phyloP scores from a whole-genome alignment of 495 filamentous ascomycete genomes.

The Neurospora sp. region DNA sequence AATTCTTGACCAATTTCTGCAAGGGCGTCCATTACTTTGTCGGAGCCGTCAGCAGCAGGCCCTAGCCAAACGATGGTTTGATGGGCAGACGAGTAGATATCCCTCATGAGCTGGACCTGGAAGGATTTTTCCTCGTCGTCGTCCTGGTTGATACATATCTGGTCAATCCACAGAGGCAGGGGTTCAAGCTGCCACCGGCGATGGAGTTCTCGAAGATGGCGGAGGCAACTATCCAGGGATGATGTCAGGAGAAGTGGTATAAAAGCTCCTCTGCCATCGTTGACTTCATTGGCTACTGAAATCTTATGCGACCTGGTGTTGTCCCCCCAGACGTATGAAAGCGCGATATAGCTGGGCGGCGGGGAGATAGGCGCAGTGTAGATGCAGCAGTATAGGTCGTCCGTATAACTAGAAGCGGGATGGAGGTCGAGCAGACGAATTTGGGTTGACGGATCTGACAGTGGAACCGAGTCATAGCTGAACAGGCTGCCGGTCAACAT shows the following conservation, averaged over 20 bases:
- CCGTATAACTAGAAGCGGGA: not conserved
- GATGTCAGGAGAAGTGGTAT: not conserved
- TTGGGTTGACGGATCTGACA: not conserved
- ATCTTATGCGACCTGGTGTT: not conserved
- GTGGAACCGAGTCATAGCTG: not conserved
- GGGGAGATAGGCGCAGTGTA: not conserved
- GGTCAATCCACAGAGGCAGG: slow-evolving; percentile 10
- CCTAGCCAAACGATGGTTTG: slow-evolving; percentile 21
- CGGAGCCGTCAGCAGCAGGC: not conserved
- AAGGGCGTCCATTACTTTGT: slow-evolving; percentile 1
- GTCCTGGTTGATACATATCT: slow-evolving; percentile 24
- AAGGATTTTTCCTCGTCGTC: slow-evolving; percentile 10
- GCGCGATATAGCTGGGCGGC: not conserved
- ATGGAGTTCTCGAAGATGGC: not conserved
- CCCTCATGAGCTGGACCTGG: slow-evolving; percentile 21
- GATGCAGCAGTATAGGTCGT: not conserved
- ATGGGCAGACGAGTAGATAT: slow-evolving; percentile 14
- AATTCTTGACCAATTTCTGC: not conserved
- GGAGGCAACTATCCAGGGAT: not conserved
- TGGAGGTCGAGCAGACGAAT: not conserved
- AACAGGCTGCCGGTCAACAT: not conserved
- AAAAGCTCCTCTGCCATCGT: not conserved
- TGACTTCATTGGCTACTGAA: not conserved
- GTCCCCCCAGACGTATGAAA: not conserved
- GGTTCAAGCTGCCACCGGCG: not conserved